Conservation (phyloP, 345 rosid genomes). For the Gossypium longicalyx region DNA sequence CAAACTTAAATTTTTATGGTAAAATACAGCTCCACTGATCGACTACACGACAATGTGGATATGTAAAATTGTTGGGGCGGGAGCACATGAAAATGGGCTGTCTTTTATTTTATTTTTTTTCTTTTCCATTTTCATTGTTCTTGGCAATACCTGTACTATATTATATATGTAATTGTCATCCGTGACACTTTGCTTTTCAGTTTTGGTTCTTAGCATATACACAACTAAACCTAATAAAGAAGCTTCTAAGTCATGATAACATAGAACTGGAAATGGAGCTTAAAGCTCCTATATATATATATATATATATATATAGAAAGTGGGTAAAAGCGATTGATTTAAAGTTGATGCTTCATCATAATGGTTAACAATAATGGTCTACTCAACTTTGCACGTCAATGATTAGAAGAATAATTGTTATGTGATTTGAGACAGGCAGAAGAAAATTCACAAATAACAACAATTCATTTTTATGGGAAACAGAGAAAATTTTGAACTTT, state of each 20-base stretch:
- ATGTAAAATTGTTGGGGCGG: background rate
- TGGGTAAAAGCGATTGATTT: background rate
- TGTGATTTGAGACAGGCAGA: background rate
- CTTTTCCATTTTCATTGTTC: background rate
- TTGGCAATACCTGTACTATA: background rate
- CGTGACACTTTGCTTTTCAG: background rate
- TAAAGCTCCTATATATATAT: no score
- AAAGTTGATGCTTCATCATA: no score
- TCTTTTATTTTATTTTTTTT: background rate
- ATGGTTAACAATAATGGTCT: background rate
- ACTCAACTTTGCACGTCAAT: background rate
- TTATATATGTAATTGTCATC: background rate
- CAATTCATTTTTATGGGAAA: background rate
- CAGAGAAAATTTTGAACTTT: background rate
- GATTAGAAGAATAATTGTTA: background rate
- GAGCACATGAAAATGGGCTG: constrained; percentile 4
- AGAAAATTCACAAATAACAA: background rate
- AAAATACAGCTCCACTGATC: background rate
- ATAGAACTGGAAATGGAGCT: background rate
- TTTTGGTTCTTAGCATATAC: background rate
- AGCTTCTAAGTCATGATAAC: background rate
- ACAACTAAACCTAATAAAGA: background rate
- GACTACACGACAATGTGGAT: constrained; percentile 9
- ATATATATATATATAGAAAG: background rate
- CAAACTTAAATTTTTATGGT: constrained; percentile 7